phyloP scores from a whole-genome alignment of 352 stramenopile species.

The Phytophthora pini region DNA sequence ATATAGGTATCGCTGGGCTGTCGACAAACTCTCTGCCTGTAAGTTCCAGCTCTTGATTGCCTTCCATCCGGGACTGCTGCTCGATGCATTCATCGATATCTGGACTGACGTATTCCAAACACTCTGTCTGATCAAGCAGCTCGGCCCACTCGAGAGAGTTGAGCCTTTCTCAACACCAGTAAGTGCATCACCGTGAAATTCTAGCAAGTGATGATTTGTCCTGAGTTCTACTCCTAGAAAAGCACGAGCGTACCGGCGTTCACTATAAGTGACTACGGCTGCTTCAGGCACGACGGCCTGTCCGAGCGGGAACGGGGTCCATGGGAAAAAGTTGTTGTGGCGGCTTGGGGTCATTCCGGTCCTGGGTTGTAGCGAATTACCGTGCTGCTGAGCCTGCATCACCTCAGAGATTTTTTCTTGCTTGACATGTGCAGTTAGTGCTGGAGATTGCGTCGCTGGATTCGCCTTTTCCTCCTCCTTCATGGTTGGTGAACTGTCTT shows the following conservation, averaged over 20 bases:
- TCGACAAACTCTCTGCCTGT: constrained; percentile 67
- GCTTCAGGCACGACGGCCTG: constrained; percentile 26
- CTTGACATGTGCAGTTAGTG: constrained; percentile 11
- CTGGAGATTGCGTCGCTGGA: not conserved
- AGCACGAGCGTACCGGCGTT: constrained; percentile 25
- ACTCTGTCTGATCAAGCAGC: constrained; percentile 49
- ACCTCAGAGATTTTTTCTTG: constrained; percentile 10
- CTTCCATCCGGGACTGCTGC: constrained; percentile 41
- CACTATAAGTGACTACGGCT: constrained; percentile 9
- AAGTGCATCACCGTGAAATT: not conserved
- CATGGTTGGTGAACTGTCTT: constrained; percentile 29
- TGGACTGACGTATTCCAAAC: constrained; percentile 72
- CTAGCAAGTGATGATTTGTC: not conserved
- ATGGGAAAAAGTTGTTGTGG: constrained; percentile 18
- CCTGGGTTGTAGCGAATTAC: constrained; percentile 17
- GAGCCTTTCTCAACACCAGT: constrained; percentile 22
- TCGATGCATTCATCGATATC: constrained; percentile 59
- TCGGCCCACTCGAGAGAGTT: constrained; percentile 60
- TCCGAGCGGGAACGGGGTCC: constrained; percentile 25
- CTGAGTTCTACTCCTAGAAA: not conserved
- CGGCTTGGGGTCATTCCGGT: constrained; percentile 39
- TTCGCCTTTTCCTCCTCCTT: constrained; percentile 9
- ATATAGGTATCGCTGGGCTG: constrained; percentile 50
- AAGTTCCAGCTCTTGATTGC: constrained; percentile 70
- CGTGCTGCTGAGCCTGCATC: constrained; percentile 13